Evolutionary conservation across 2,329 filamentous ascomycete species (phyloP), one percentile per base, ranked within the genome.

Genomic region (Sporothrix phasma): DNA sequence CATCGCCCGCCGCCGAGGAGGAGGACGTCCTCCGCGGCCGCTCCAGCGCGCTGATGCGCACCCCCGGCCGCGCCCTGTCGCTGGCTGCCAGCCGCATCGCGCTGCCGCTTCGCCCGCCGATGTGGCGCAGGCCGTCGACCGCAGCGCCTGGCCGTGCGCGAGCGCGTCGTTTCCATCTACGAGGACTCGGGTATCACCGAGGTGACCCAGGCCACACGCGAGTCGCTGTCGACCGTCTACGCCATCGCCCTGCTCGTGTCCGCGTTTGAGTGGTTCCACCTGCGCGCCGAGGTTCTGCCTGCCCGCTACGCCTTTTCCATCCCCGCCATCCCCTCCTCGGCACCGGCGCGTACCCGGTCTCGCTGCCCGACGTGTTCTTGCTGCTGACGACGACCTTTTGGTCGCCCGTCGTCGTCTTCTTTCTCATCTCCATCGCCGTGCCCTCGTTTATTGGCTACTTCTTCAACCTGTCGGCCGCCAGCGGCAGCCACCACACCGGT

Each of bases 391-490:
- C 82, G 45, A 82, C 83, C 29, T 97, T 96, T 81, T 97, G 93
- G 93, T 86, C 84, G 0, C 88, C 92, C 0, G 84, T 89, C 63
- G 80, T 86, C 7, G 80, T 92, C 22, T 97, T 92, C 92, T 74
- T 84, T 5, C 73, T 87, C 41, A 94, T 91, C 10, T 88, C 84
- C 72, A 74, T 90, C 63, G 71, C 89, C 49, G 68, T 93, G 31
- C 93, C 93, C 1, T 78, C 87, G 59, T 67, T 89, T 37, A 80
- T 86, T 47, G 90, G 89, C 29, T 97, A 94, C 78, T 96, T 97
- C 74, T 88, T 96, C 83, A 97, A 97, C 76, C 76, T 97, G 71
- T 90, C 87, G 45, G 77, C 80, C 58, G 81, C 79, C 70, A 78
- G 73, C 70, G 75, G 73, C 72, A 69, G 71, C 67, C 65, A 64